phyloP scores from a whole-genome alignment of 345 rosid species.

The Pistacia atlantica region DNA sequence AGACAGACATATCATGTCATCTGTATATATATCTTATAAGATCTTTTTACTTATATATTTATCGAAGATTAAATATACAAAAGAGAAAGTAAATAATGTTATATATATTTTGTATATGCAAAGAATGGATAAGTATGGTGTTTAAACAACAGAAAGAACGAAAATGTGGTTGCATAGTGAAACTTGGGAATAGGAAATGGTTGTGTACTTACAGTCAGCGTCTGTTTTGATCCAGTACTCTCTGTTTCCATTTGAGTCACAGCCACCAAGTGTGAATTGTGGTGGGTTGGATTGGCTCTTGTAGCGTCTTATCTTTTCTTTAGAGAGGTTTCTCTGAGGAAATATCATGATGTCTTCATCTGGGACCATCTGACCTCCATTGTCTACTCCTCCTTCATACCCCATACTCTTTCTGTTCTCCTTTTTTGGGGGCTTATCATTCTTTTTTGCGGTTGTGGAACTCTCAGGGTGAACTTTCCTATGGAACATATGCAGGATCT shows the following conservation, averaged over 20 bases:
- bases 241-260: conserved; percentile 61
- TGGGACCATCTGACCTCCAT: conserved; percentile 35
- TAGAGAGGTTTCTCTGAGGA: conserved; percentile 39
- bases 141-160: neutral
- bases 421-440: conserved; percentile 36
- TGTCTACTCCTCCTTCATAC: conserved; percentile 29
- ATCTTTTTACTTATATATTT: too few species aligned
- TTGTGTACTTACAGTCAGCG: conserved; percentile 70
- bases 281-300: conserved; percentile 54
- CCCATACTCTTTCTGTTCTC: conserved; percentile 38
- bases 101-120: neutral
- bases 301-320: conserved; percentile 39
- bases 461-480: conserved; percentile 83
- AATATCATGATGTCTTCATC: conserved; percentile 46
- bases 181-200: neutral
- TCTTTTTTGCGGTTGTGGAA: conserved; percentile 41
- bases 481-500: conserved; percentile 82
- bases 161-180: neutral
- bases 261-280: conserved; percentile 35
- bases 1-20: too few species aligned
- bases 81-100: neutral
- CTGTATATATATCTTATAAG: too few species aligned
- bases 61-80: neutral
- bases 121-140: neutral
- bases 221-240: conserved; percentile 89